phyloP scores from a whole-genome alignment of 1,284 basidiomycete species.

The Takashimella tepidaria region DNA sequence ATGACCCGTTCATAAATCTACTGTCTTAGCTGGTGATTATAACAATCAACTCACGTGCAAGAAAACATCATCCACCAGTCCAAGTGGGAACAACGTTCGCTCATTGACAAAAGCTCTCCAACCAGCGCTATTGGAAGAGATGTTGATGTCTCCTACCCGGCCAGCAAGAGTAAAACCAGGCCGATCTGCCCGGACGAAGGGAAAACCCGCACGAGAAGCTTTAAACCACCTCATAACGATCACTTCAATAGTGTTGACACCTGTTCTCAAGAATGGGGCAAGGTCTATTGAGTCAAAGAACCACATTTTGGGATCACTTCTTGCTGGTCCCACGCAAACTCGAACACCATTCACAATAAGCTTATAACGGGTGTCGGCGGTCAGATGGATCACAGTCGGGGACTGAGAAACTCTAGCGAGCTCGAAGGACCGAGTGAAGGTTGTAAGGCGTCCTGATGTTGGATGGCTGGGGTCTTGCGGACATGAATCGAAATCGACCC shows the following conservation, averaged over 20 bases:
- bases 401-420: constrained; percentile 1
- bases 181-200: constrained; percentile 20
- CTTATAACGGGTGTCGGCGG: constrained; percentile 33
- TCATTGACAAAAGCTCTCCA: constrained; percentile 17
- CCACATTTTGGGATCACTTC: constrained; percentile 18
- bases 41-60: constrained; percentile 18
- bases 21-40: not conserved
- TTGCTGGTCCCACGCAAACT: constrained; percentile 23
- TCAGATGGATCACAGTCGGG: constrained; percentile 15
- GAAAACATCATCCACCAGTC: constrained; percentile 26
- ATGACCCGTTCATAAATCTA: constrained; percentile 25
- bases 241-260: constrained; percentile 17
- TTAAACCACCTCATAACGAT: constrained; percentile 25
- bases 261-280: constrained; percentile 13
- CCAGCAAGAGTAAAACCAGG: constrained; percentile 25
- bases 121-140: constrained; percentile 5
- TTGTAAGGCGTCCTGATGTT: constrained; percentile 18
- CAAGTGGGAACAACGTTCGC: constrained; percentile 16
- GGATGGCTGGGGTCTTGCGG: not conserved
- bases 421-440: constrained; percentile 15
- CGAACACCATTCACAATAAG: constrained; percentile 23
- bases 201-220: constrained; percentile 19
- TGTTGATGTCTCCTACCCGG: constrained; percentile 8
- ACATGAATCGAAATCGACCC: constrained; percentile 13
- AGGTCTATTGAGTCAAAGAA: constrained; percentile 27